These are phyloP conservation scores for Didymella pomorum DNA, from an alignment of 2,329 filamentous ascomycete genomes.

Conservation along the genomic window DNA sequence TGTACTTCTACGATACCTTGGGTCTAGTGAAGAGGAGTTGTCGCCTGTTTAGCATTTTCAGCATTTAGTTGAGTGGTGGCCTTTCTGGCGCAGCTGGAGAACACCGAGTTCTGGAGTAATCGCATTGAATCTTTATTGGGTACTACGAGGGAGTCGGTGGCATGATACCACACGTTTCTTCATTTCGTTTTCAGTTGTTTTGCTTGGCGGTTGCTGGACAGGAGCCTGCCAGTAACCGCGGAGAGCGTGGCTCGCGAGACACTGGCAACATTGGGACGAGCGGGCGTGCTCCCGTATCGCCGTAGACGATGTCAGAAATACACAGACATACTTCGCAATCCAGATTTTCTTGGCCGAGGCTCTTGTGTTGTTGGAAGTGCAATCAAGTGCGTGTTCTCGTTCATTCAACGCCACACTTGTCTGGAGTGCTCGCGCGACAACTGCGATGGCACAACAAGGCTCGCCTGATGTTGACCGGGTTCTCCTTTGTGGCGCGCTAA, in stretches of 20 bases:
- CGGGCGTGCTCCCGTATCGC: neutral
- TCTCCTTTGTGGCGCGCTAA: slow-evolving; percentile 20
- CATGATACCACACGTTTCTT: slow-evolving; percentile 45
- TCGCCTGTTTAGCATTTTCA: slow-evolving; percentile 24
- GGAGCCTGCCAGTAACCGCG: neutral
- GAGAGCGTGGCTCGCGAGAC: neutral
- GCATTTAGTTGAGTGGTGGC: slow-evolving; percentile 23
- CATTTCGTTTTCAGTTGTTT: slow-evolving; percentile 18
- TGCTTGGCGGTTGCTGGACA: slow-evolving; percentile 6
- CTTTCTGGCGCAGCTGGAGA: slow-evolving; percentile 20
- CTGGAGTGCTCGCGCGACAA: neutral
- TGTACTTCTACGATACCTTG: slow-evolving; percentile 24
- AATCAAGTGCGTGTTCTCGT: slow-evolving; percentile 4
- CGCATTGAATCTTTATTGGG: slow-evolving; percentile 28
- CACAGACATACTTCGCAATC: neutral
- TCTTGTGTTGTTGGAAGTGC: neutral
- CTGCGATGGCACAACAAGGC: slow-evolving; percentile 1
- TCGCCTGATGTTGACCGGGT: slow-evolving; percentile 5
- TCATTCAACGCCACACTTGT: slow-evolving; percentile 4
- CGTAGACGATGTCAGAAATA: neutral
- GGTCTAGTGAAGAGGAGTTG: slow-evolving; percentile 35
- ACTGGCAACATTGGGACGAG: neutral
- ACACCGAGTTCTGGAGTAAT: slow-evolving; percentile 5
- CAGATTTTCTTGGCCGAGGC: slow-evolving; percentile 6
- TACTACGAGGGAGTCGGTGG: slow-evolving; percentile 33